Evolutionary conservation across 2,329 filamentous ascomycete species (phyloP), one percentile per base, ranked within the genome.

Genomic region (Colletotrichum lentis): DNA sequence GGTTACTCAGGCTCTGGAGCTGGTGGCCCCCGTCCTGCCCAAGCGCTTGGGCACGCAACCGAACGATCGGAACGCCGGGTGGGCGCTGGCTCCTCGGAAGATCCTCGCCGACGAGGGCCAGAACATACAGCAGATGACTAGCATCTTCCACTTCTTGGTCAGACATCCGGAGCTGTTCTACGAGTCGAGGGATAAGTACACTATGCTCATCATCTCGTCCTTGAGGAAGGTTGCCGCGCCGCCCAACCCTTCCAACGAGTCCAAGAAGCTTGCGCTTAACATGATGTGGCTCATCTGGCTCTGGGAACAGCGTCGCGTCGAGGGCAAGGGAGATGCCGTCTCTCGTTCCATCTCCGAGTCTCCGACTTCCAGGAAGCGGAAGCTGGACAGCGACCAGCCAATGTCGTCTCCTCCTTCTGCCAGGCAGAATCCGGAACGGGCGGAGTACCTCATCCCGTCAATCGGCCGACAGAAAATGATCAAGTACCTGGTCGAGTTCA

Each of bases 71-170:
- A 91, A 92, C 72, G 91, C 93, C 3, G 84, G 94, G 12, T 99
- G 95, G 96, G 93, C 94, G 8, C 90, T 93, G 71, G 92, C 94
- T 71, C 94, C 96, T 37, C 89, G 95, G 49, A 93, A 94, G 62
- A 97, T 99, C 35, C 81, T 99, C 24, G 90, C 93, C 3, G 96
- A 99, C 76, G 96, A 99, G 78, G 94, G 93, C 31, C 93, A 96
- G 70, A 99, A 99, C 73, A 86, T 95, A 54, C 94, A 97, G 78
- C 96, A 98, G 80, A 91, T 98, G 81, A 97, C 94, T 61, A 96
- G 92, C 81, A 98, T 99, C 73, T 98, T 97, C 82, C 92, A 97
- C 74, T 99, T 99, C 80, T 84, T 99, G 41, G 95, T 97, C 43
- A 89, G 92, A 64, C 95, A 99, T 76, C 91, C 94, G 0, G 91